Base-by-base conservation (phyloP, 106 monocot species). In the Allium cepa region DNA sequence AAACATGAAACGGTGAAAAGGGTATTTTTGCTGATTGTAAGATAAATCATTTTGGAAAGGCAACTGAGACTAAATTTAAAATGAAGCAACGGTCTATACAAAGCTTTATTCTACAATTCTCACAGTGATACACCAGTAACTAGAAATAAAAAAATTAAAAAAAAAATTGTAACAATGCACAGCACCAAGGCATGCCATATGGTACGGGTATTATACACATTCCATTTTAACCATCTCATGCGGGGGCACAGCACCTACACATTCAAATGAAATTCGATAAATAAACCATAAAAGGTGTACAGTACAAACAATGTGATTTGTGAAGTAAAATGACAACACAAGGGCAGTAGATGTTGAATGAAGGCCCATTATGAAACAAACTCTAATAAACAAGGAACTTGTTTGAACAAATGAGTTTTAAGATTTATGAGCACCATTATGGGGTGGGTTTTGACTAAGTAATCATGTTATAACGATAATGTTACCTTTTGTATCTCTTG, bases 401-500 rank as follows among this genome's bases (percentile, higher is more conserved):
- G 57, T 7, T 16, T 0, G 18, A 58, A 58, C 57, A 58, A 16
- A 58, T 58, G 17, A 58, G 18, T 14, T 11, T 18, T 58, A 58
- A 16, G 13, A 58, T 18, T 11, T 58, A 18, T 58, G 8, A 58
- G 17, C 1, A 11, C 28, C 9, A 2, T 17, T 16, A n/a, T 15
- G 46, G 47, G 27, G 7, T 8, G 26, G 65, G 65, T 50, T 17
- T 17, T 17, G 4, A 65, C 17, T 65, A 18, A 9, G 47, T n/a
- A 48, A 16, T 15, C 17, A 11, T 26, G 9, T 4, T 17, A 17
- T 26, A 74, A 11, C 4, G 49, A 69, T 36, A 36, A 36, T 2
- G 5, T 36, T 17, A 93, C 99, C 88, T 90, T 81, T 99, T 99
- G 73, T 90, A 99, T 77, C 78, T 84, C 82, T 89, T 93, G 52